These are phyloP conservation scores for Fallopia convolvulus DNA, from an alignment of 148 eudicot species.

Conservation along the genomic window DNA sequence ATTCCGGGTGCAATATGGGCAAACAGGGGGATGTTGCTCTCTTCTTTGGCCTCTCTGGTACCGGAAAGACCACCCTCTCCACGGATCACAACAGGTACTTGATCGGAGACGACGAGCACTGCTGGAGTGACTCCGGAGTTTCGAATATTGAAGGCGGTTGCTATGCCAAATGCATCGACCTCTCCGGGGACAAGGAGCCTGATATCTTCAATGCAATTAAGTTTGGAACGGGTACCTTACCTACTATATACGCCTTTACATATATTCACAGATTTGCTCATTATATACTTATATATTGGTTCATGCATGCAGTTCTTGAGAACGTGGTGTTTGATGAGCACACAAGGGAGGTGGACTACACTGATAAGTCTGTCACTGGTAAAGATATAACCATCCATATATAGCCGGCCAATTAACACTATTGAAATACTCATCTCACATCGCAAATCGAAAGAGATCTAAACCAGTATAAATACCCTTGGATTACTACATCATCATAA, in stretches of 20 bases:
- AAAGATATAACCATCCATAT: no score
- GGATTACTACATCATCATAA: not conserved
- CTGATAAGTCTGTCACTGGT: constrained; percentile 83
- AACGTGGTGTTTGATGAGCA: constrained; percentile 93
- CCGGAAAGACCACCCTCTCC: constrained; percentile 77
- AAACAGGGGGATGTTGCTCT: constrained; percentile 79
- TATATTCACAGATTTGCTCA: no score
- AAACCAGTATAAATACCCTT: no score
- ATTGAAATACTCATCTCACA: no score
- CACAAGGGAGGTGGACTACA: constrained; percentile 79
- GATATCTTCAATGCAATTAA: constrained; percentile 83
- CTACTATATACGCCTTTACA: no score
- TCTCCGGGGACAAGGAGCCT: constrained; percentile 65
- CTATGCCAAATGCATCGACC: constrained; percentile 84
- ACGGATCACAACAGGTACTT: constrained; percentile 66
- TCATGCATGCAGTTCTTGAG: constrained; percentile 50
- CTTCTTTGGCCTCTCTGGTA: constrained; percentile 86
- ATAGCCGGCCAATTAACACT: no score
- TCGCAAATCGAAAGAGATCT: no score
- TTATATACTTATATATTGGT: no score
- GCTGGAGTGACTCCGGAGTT: constrained; percentile 69
- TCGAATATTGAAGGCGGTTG: constrained; percentile 86
- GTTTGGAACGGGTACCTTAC: constrained; percentile 40
- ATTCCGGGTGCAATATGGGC: constrained; percentile 84
- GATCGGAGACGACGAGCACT: constrained; percentile 80